These are phyloP conservation scores for Yamadazyma diddensiae DNA, from an alignment of 1,139 yeast species.

Conservation along the genomic window DNA sequence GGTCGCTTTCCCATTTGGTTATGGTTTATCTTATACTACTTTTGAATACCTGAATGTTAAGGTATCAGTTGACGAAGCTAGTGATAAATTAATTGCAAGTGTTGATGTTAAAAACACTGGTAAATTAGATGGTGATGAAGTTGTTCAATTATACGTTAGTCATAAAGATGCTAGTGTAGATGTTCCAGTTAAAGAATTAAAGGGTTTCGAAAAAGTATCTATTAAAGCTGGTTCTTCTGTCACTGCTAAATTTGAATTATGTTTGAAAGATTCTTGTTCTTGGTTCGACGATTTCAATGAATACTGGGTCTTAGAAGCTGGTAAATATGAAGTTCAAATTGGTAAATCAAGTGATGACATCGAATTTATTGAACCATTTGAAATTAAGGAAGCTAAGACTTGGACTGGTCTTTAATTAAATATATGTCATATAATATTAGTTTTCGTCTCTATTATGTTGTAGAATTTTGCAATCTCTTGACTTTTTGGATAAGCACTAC, in stretches of 20 bases:
- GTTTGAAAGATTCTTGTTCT: constrained; percentile 48
- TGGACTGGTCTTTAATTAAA: constrained; percentile 16
- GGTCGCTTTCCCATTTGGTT: constrained; percentile 59
- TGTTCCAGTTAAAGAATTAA: constrained; percentile 55
- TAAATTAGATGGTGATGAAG: constrained; percentile 37
- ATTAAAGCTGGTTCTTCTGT: constrained; percentile 37
- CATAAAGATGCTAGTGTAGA: constrained; percentile 36
- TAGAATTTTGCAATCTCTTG: too few relatives aligned
- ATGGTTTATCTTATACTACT: constrained; percentile 55
- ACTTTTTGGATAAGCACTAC: too few relatives aligned
- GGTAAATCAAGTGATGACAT: constrained; percentile 33
- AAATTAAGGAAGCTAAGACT: constrained; percentile 19
- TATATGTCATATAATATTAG: not conserved
- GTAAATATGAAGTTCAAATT: constrained; percentile 29
- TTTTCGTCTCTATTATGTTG: too few relatives aligned
- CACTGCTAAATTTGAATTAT: constrained; percentile 30
- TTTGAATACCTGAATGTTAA: constrained; percentile 25
- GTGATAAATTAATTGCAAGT: constrained; percentile 14
- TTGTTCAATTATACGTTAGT: constrained; percentile 42
- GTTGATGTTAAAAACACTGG: constrained; percentile 43
- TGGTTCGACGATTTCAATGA: constrained; percentile 48
- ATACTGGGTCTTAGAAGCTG: constrained; percentile 25
- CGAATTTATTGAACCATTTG: constrained; percentile 30
- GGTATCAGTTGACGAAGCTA: constrained; percentile 13
- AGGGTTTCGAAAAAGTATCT: constrained; percentile 50